Evolutionary conservation across 129 eudicot genomes (phyloP).

Genomic region (Rutidosis leptorrhynchoides): DNA sequence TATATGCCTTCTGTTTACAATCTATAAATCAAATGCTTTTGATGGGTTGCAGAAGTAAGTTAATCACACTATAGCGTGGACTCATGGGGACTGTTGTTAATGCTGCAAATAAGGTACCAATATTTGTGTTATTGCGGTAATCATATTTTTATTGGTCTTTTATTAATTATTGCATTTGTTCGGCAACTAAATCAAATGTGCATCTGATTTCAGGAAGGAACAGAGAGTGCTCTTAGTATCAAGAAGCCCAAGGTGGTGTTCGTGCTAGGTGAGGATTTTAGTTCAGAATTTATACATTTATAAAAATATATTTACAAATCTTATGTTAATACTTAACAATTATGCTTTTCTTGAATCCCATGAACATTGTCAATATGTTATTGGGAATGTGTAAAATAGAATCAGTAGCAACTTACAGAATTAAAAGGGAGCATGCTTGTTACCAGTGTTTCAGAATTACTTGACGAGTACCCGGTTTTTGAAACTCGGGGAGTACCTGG

Average conservation of each 20-base stretch:
- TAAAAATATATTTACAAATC: slow-evolving; percentile 7
- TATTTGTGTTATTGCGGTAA: neutral
- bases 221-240: slow-evolving; percentile 38
- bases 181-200: neutral
- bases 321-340: neutral
- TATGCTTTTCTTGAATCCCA: neutral
- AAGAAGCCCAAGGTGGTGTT: slow-evolving; percentile 70
- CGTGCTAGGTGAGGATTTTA: slow-evolving; percentile 46
- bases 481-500: too few species aligned
- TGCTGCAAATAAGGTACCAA: slow-evolving; percentile 44
- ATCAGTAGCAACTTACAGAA: neutral
- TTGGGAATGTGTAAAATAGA: slow-evolving; percentile 1
- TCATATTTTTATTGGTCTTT: neutral
- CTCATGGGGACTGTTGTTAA: slow-evolving; percentile 63
- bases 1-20: neutral
- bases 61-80: slow-evolving; percentile 15
- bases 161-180: neutral
- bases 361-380: slow-evolving; percentile 8
- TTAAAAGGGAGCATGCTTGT: neutral
- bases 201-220: slow-evolving; percentile 52
- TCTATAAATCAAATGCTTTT: neutral
- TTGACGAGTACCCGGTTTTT: too few species aligned
- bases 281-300: neutral
- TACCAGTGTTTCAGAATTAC: too few species aligned
- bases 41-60: slow-evolving; percentile 30